phyloP scores from a whole-genome alignment of 164 flowering plant genomes.

The Warburgia ugandensis region DNA sequence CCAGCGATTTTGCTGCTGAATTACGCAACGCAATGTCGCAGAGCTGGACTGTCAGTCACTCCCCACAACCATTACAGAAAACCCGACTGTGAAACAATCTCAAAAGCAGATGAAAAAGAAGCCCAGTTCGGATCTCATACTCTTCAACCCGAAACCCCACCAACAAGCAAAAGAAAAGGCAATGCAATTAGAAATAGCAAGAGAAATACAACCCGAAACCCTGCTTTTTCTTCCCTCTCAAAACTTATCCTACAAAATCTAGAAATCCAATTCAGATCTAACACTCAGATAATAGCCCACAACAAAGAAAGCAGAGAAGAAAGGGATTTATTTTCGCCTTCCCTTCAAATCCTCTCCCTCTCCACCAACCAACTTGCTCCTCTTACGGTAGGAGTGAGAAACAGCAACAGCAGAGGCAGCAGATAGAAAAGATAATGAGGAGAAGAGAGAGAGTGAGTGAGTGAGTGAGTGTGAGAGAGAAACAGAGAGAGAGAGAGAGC shows the following conservation, averaged over 20 bases:
- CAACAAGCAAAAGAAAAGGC: not conserved
- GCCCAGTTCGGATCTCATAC: slow-evolving; percentile 17
- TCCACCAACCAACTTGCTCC: not conserved
- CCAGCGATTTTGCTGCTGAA: slow-evolving; percentile 22
- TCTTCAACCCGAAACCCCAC: not conserved
- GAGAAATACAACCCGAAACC: not conserved
- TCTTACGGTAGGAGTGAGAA: not conserved
- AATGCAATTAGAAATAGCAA: slow-evolving; percentile 1
- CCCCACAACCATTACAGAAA: slow-evolving; percentile 9
- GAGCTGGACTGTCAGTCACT: slow-evolving; percentile 30
- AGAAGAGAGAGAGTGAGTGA: not conserved
- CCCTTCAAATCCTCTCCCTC: not conserved
- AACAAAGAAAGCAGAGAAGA: not conserved
- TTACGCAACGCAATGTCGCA: slow-evolving; percentile 25
- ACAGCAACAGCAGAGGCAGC: not conserved
- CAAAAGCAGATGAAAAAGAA: slow-evolving; percentile 5
- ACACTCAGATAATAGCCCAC: too few species aligned
- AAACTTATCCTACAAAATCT: not conserved
- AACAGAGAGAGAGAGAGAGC: not conserved
- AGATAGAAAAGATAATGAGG: not conserved
- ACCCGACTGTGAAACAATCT: slow-evolving; percentile 1
- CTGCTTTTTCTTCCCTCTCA: not conserved
- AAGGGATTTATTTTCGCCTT: not conserved
- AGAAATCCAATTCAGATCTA: slow-evolving; percentile 5
- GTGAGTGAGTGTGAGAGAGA: too few species aligned